Evolutionary conservation across 1,284 basidiomycete genomes (phyloP).

Genomic region (Ganoderma lingzhi): DNA sequence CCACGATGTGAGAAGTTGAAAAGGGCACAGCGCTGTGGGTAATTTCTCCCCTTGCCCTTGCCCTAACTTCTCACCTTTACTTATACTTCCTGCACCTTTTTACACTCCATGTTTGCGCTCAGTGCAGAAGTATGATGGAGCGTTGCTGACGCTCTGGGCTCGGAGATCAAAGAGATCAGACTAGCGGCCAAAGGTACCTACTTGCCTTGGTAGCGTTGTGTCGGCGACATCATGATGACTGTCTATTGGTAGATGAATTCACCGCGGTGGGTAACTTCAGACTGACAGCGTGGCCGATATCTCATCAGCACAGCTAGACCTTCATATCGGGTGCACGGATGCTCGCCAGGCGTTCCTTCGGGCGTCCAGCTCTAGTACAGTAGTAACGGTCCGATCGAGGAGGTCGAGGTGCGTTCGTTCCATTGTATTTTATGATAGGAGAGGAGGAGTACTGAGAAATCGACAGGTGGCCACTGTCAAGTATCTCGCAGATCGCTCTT

Average conservation of each 20-base stretch:
- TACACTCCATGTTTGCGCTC: background rate
- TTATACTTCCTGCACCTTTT: background rate
- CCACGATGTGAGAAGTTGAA: background rate
- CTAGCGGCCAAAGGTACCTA: constrained; percentile 20
- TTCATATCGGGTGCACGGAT: constrained; percentile 38
- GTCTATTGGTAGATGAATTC: constrained; percentile 21
- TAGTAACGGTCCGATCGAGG: constrained; percentile 36
- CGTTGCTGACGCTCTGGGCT: constrained; percentile 9
- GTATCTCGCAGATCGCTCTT: constrained; percentile 39
- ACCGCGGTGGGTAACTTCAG: constrained; percentile 28
- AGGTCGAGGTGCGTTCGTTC: constrained; percentile 38
- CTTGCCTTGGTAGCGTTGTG: background rate
- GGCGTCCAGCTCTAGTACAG: constrained; percentile 30
- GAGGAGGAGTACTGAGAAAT: background rate
- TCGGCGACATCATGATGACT: background rate
- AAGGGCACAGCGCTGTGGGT: constrained; percentile 3
- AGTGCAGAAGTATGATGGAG: background rate
- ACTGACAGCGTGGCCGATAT: constrained; percentile 1
- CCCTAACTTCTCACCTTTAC: constrained; percentile 2
- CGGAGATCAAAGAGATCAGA: constrained; percentile 12
- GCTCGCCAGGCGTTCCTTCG: constrained; percentile 36
- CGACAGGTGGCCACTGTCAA: constrained; percentile 42
- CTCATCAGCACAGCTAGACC: constrained; percentile 29
- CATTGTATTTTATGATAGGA: too few relatives aligned
- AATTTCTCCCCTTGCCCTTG: background rate